Evolutionary conservation across 1,139 yeast species (phyloP).

Genomic region (Debaryomyces coudertii): DNA sequence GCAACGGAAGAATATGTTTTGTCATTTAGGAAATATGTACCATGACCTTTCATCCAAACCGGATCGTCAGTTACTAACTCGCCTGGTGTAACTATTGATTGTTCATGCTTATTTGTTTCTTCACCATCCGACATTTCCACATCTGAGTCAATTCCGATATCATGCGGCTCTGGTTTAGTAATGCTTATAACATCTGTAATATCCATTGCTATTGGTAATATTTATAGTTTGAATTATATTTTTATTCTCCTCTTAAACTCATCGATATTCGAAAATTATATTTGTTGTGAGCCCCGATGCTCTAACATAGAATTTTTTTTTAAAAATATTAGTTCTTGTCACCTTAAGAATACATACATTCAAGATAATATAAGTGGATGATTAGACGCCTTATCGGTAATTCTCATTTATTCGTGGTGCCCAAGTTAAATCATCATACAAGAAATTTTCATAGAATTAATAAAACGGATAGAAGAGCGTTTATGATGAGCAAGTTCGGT

Average conservation of each 20-base stretch:
- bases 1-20: conserved; percentile 90
- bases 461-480: conserved; percentile 32
- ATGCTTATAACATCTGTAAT: conserved; percentile 42
- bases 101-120: conserved; percentile 15
- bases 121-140: conserved; percentile 38
- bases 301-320: conserved; percentile 1
- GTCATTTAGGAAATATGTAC: conserved; percentile 77
- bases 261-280: conserved; percentile 6
- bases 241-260: conserved; percentile 5
- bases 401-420: conserved; percentile 2
- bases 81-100: conserved; percentile 85
- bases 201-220: conserved; percentile 20
- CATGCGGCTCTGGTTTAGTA: conserved; percentile 32
- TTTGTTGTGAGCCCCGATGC: conserved; percentile 7
- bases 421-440: conserved; percentile 2
- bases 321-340: not conserved
- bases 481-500: conserved; percentile 37
- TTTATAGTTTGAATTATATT: not conserved
- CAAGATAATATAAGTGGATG: conserved; percentile 2
- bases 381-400: conserved; percentile 2
- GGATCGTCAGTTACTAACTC: conserved; percentile 94
- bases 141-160: conserved; percentile 28
- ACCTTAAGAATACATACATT: not conserved
- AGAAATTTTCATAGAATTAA: conserved; percentile 22
- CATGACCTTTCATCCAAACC: conserved; percentile 99